Evolutionary conservation across 805 yeast genomes (phyloP).

Genomic region (Huiozyma naganishii): DNA sequence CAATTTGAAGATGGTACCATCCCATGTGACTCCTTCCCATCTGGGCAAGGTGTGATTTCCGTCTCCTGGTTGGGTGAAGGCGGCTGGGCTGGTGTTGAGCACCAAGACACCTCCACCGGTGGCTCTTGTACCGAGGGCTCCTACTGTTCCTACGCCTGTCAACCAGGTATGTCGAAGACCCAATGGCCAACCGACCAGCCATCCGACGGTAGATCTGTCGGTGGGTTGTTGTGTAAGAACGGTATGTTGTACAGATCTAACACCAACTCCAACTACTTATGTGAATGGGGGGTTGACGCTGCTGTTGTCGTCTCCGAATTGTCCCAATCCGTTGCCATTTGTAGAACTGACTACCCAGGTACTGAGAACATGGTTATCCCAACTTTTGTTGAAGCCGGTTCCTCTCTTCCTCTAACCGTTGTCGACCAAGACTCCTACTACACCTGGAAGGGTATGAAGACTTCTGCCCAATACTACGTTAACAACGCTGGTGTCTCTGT

Average conservation of each 20-base stretch:
- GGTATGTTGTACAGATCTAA: conserved; percentile 84
- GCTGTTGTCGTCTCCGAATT: conserved; percentile 65
- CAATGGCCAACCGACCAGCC: conserved; percentile 96
- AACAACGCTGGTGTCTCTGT: conserved; percentile 90
- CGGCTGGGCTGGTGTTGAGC: conserved; percentile 37
- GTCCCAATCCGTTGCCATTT: conserved; percentile 64
- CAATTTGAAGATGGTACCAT: conserved; percentile 62
- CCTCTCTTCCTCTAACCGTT: conserved; percentile 57
- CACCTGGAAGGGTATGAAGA: conserved; percentile 68
- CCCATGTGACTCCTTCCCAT: conserved; percentile 58
- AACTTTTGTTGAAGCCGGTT: conserved; percentile 68
- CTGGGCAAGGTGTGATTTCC: conserved; percentile 62
- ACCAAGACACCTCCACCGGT: conserved; percentile 46
- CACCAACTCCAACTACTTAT: conserved; percentile 55
- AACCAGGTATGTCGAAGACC: conserved; percentile 97
- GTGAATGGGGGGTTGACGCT: conserved; percentile 78
- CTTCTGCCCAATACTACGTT: conserved; percentile 95
- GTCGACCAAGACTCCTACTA: conserved; percentile 74
- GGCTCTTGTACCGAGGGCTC: conserved; percentile 74
- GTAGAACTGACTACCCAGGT: conserved; percentile 99
- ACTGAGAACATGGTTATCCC: conserved; percentile 97
- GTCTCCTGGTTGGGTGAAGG: conserved; percentile 44
- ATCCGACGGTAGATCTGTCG: conserved; percentile 80
- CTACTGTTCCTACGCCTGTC: conserved; percentile 97
- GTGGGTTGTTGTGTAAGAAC: conserved; percentile 79